Conservation (phyloP, 192 early-diverging fungal species). For the Podila horticola region DNA sequence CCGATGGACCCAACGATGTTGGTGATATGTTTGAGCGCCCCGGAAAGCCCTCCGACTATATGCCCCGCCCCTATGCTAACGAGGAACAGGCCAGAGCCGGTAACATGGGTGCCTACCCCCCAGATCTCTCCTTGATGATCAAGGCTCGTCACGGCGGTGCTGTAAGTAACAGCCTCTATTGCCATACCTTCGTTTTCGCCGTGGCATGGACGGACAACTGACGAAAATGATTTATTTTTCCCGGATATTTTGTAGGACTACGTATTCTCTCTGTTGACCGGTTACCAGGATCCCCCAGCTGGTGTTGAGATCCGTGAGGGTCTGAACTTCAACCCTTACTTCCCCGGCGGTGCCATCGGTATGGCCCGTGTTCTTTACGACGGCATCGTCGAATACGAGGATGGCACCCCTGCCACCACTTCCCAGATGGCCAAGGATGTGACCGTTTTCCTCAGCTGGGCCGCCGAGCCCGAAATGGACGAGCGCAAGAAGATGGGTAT, state of each 20-base stretch:
- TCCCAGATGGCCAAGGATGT: constrained; percentile 99
- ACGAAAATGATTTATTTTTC: background rate
- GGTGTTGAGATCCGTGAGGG: constrained; percentile 94
- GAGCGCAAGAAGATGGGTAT: constrained; percentile 96
- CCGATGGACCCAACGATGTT: constrained; percentile 91
- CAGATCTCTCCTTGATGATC: constrained; percentile 94
- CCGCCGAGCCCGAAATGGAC: constrained; percentile 97
- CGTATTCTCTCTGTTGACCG: constrained; percentile 93
- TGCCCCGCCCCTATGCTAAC: constrained; percentile 94
- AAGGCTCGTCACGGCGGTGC: constrained; percentile 95
- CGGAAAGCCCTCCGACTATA: constrained; percentile 92
- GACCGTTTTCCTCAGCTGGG: constrained; percentile 92
- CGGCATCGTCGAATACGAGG: constrained; percentile 95
- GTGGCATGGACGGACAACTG: background rate
- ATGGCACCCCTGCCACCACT: constrained; percentile 93
- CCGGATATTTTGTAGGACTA: constrained; percentile 74
- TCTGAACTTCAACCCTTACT: constrained; percentile 99
- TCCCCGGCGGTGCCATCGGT: constrained; percentile 96
- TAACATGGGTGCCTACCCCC: constrained; percentile 95
- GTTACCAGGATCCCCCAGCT: constrained; percentile 94
- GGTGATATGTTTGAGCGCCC: constrained; percentile 95
- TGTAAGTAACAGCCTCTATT: constrained; percentile 47
- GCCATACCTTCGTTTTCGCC: background rate
- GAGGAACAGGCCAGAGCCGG: constrained; percentile 96
- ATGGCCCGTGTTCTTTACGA: constrained; percentile 97